phyloP scores from a whole-genome alignment of 2,329 filamentous ascomycete genomes.

The Phyllosticta capitalensis region DNA sequence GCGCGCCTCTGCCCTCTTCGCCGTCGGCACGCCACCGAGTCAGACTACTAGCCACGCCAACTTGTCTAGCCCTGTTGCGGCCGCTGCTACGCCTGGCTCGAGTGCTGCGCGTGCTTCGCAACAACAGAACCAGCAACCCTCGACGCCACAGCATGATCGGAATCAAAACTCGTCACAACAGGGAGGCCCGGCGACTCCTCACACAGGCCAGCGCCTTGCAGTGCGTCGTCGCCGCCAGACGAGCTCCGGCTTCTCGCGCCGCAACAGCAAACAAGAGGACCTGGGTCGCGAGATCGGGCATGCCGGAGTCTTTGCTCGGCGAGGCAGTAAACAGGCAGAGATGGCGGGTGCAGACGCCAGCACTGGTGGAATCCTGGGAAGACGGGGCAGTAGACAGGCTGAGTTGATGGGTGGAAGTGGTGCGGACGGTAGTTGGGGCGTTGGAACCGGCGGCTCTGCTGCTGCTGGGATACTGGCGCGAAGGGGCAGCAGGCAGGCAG shows the following conservation, averaged over 20 bases:
- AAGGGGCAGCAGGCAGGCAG: constrained; percentile 3
- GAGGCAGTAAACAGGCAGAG: constrained; percentile 1
- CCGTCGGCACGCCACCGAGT: constrained; percentile 6
- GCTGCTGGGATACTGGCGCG: constrained; percentile 3
- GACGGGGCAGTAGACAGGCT: constrained; percentile 2
- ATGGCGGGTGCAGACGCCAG: neutral
- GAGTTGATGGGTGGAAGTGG: neutral
- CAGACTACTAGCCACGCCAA: neutral
- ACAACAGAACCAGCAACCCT: neutral
- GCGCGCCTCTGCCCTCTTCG: neutral
- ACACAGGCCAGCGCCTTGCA: constrained; percentile 2
- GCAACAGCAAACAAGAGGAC: constrained; percentile 3
- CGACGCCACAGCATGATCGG: neutral
- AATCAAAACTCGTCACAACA: neutral
- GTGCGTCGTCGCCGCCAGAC: constrained; percentile 12
- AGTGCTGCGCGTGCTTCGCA: constrained; percentile 1
- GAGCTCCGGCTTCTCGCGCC: constrained; percentile 6
- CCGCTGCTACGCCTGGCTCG: neutral
- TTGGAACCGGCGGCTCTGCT: neutral
- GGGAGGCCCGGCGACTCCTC: neutral
- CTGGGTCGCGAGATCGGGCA: constrained; percentile 4
- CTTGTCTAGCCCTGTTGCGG: neutral
- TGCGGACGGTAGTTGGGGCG: neutral
- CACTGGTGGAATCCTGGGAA: neutral
- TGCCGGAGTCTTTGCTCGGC: neutral